Base-by-base conservation (phyloP, 139 green algal genomes). In the Zygnema circumcarinatum region DNA sequence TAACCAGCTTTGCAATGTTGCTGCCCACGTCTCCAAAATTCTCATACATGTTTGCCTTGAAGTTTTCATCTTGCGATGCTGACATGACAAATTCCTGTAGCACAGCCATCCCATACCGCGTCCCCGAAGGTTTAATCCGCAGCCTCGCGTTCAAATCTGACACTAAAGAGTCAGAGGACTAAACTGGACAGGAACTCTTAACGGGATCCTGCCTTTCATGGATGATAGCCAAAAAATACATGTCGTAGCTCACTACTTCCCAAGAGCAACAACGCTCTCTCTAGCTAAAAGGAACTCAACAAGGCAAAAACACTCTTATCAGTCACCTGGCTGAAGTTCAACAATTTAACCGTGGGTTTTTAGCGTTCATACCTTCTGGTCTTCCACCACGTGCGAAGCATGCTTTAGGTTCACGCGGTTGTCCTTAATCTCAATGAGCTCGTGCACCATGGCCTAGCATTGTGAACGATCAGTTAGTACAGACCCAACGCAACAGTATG, bases 11-110 rank as follows among this genome's bases (percentile, higher is more conserved):
- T 42, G 91, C 92, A 31, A 94, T 85, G 0, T 81, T 81, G 20
- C 35, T 78, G 25, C 91, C 92, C 1, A 94, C 74, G 56, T 94
- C 92, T 2, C 92, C 92, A 88, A 94, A 94, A 83, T 94, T 94
- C 11, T 91, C 84, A 83, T 92, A 92, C 84, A 89, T 89, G 83
- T 93, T 82, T 1, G 38, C 39, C 41, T 32, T 25, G 84, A 93
- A 93, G 41, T 91, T 92, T 31, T 79, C 54, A 67, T 94, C 91
- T 78, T 93, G 87, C 74, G 78, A 31, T 22, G 74, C 68, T 36
- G 74, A 89, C 38, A 94, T 69, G 21, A 93, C 91, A 3, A 94
- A 67, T 85, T 94, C 86, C 56, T 90, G 85, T 11, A 38, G 16
- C 7, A 7, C 47, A 62, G 47, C 47, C 47, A 62, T 16, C 47